phyloP scores from a whole-genome alignment of 257 asterid species.

The Capsicum pubescens region DNA sequence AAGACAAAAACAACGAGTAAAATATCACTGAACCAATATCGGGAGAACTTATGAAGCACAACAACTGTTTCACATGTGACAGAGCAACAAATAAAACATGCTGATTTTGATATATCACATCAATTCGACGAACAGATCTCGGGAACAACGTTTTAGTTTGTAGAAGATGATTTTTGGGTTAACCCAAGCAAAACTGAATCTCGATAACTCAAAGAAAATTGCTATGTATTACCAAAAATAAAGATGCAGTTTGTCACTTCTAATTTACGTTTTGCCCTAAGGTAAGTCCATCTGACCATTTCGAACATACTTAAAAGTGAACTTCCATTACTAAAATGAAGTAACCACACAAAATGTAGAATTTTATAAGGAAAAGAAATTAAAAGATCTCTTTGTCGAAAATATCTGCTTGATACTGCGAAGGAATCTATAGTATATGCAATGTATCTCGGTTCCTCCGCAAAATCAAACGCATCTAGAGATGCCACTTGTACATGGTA shows the following conservation, averaged over 20 bases:
- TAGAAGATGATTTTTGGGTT: not conserved
- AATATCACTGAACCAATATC: not conserved
- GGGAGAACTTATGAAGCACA: not conserved
- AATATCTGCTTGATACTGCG: not conserved
- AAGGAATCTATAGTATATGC: not conserved
- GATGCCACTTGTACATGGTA: not conserved
- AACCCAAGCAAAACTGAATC: not conserved
- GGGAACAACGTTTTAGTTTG: not conserved
- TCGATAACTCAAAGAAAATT: not conserved
- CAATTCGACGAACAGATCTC: not conserved
- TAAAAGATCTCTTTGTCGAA: not conserved
- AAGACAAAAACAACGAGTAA: constrained; percentile 26
- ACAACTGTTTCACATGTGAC: not conserved
- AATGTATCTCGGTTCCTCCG: not conserved
- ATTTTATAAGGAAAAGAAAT: not conserved
- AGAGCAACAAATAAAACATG: not conserved
- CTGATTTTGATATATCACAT: constrained; percentile 6
- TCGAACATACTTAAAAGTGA: not conserved
- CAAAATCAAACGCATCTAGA: not conserved
- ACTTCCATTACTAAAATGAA: not conserved
- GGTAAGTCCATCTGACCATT: not conserved
- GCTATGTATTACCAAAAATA: not conserved
- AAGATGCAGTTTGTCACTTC: not conserved
- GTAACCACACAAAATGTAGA: no score
- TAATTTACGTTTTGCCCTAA: not conserved